These are phyloP conservation scores for Plantago rigida DNA, from an alignment of 305 asterid genomes.

Conservation along the genomic window DNA sequence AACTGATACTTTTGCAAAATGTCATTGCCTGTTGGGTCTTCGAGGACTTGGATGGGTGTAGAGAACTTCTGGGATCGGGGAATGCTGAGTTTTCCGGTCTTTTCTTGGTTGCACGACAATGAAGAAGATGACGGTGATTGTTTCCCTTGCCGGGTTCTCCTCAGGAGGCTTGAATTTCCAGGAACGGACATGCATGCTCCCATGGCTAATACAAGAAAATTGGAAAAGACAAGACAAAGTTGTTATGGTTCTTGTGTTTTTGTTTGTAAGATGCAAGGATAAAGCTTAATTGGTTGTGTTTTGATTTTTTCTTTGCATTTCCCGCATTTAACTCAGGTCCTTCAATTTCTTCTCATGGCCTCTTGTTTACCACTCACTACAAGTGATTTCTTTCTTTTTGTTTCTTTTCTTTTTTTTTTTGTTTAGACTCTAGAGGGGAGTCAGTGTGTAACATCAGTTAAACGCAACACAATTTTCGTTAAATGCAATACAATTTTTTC, in stretches of 20 bases:
- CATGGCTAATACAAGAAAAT: slow-evolving; percentile 39
- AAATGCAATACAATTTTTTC: no score
- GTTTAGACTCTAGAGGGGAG: no score
- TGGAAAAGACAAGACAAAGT: not conserved
- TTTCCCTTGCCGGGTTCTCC: slow-evolving; percentile 26
- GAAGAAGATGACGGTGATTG: not conserved
- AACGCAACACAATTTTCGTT: no score
- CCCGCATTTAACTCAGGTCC: slow-evolving; percentile 11
- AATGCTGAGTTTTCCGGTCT: slow-evolving; percentile 12
- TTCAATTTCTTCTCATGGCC: not conserved
- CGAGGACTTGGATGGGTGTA: slow-evolving; percentile 40
- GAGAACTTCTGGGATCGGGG: slow-evolving; percentile 30
- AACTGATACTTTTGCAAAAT: slow-evolving; percentile 37
- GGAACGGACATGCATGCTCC: slow-evolving; percentile 74
- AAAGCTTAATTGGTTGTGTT: no score
- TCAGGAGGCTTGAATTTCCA: slow-evolving; percentile 27
- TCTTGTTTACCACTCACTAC: not conserved
- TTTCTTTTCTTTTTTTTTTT: no score
- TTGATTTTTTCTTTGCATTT: not conserved
- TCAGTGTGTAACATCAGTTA: no score
- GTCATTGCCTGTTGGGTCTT: slow-evolving; percentile 40
- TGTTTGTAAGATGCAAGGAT: not conserved
- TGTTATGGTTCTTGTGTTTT: not conserved
- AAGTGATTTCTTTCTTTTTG: no score
- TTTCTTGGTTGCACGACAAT: not conserved